Evolutionary conservation across 2,329 filamentous ascomycete species (phyloP).

Genomic region (Botrytis galanthina): DNA sequence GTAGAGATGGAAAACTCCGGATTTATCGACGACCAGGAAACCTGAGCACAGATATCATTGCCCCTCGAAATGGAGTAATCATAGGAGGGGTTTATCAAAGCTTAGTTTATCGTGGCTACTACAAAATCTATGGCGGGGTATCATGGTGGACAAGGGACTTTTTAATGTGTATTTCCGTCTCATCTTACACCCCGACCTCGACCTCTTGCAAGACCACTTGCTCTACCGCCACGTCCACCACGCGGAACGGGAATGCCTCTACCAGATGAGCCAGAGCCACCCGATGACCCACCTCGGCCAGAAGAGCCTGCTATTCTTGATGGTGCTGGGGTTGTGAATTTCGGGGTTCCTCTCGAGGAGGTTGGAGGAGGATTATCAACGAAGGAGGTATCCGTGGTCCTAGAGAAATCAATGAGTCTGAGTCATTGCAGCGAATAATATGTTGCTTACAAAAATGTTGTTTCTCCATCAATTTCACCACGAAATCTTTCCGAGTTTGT

Average conservation of each 20-base stretch:
- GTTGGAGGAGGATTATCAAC: slow-evolving; percentile 78
- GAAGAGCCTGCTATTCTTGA: slow-evolving; percentile 30
- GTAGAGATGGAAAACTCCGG: slow-evolving; percentile 43
- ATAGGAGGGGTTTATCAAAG: background rate
- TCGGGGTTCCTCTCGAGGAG: slow-evolving; percentile 50
- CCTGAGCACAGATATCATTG: slow-evolving; percentile 22
- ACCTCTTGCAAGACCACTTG: slow-evolving; percentile 39
- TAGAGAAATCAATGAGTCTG: slow-evolving; percentile 40
- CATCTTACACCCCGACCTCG: slow-evolving; percentile 35
- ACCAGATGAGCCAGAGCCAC: slow-evolving; percentile 31
- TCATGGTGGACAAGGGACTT: slow-evolving; percentile 12
- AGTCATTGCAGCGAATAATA: slow-evolving; percentile 6
- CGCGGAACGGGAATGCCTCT: slow-evolving; percentile 37
- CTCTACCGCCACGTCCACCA: slow-evolving; percentile 36
- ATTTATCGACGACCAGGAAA: slow-evolving; percentile 29
- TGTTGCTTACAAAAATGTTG: slow-evolving; percentile 73
- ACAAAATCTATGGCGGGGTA: slow-evolving; percentile 19
- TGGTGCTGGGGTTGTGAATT: slow-evolving; percentile 39
- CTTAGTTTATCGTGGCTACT: background rate
- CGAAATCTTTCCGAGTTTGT: slow-evolving; percentile 41
- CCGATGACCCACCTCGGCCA: slow-evolving; percentile 25
- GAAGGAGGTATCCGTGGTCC: slow-evolving; percentile 89
- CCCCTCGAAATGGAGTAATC: background rate
- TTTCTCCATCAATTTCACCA: slow-evolving; percentile 58
- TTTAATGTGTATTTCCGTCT: slow-evolving; percentile 24